phyloP scores from a whole-genome alignment of 768 basidiomycete genomes.

The Kwoniella bestiolae region DNA sequence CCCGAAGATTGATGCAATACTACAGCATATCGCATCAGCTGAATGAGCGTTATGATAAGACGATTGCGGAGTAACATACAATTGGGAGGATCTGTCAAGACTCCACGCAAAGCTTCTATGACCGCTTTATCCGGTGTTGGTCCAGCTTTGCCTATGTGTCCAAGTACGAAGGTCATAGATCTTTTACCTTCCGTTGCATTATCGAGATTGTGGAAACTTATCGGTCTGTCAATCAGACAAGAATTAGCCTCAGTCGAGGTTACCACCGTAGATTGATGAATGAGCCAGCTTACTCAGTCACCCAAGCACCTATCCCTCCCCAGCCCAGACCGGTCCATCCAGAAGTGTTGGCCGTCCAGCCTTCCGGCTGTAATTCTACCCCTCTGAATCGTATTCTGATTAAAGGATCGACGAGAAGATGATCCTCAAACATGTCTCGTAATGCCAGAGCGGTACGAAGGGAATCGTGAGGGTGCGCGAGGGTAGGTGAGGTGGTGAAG shows the following conservation, averaged over 20 bases:
- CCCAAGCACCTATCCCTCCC: constrained; percentile 32
- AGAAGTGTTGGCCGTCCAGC: constrained; percentile 30
- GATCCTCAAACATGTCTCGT: constrained; percentile 37
- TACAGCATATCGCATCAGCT: constrained; percentile 11
- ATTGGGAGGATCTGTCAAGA: constrained; percentile 28
- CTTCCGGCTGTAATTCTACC: constrained; percentile 12
- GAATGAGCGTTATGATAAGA: not conserved
- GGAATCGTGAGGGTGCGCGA: constrained; percentile 28
- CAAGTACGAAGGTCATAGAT: constrained; percentile 22
- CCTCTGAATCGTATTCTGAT: constrained; percentile 9
- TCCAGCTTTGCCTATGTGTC: constrained; percentile 26
- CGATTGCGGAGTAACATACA: constrained; percentile 15
- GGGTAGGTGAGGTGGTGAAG: constrained; percentile 28
- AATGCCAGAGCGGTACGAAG: constrained; percentile 26
- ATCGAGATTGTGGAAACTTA: constrained; percentile 43
- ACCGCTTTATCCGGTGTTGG: constrained; percentile 3
- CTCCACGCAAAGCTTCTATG: constrained; percentile 21
- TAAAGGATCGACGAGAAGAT: constrained; percentile 10
- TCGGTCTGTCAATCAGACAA: constrained; percentile 19
- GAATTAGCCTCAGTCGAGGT: not conserved
- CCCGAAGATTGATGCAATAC: constrained; percentile 24
- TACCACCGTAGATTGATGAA: not conserved
- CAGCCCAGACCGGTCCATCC: constrained; percentile 36
- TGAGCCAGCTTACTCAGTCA: constrained; percentile 38
- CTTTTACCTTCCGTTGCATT: constrained; percentile 33